Percentiles rank a stretch among this genome's conserved stretches.
phyloP scores from a whole-genome alignment of 2,329 filamentous ascomycete genomes.

The Lachnellula occidentalis region DNA sequence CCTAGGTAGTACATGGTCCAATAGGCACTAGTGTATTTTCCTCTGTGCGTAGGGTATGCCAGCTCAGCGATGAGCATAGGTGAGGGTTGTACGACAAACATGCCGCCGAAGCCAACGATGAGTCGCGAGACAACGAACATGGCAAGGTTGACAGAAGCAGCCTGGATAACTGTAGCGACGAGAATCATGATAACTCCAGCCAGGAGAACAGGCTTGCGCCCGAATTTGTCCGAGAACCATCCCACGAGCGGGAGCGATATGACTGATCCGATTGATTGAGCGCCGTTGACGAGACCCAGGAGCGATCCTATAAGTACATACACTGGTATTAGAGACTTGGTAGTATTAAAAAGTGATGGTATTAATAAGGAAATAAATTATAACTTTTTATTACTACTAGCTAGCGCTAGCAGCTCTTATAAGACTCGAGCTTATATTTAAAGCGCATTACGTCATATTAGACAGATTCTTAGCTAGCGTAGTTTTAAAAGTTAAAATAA shows the following conservation, averaged over 20 bases:
- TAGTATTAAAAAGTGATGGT: no score
- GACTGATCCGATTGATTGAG: slow-evolving; percentile 29
- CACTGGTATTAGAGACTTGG: no score
- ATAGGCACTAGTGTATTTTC: slow-evolving; percentile 21
- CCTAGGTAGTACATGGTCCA: slow-evolving; percentile 2
- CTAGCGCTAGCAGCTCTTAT: no score
- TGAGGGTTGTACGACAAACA: slow-evolving; percentile 36
- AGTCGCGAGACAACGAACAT: slow-evolving; percentile 35
- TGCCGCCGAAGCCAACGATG: slow-evolving; percentile 35
- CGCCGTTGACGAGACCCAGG: slow-evolving; percentile 31
- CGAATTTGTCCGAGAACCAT: slow-evolving; percentile 28
- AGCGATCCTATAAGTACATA: no score
- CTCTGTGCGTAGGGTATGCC: slow-evolving; percentile 34
- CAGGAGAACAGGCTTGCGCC: slow-evolving; percentile 25
- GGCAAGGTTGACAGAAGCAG: slow-evolving; percentile 32
- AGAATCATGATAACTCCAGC: slow-evolving; percentile 33
- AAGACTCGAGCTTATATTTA: no score
- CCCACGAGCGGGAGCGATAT: slow-evolving; percentile 36
- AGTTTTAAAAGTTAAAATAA: no score
- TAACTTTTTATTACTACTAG: no score
- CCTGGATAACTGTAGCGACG: slow-evolving; percentile 34
- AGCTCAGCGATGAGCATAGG: slow-evolving; percentile 34
- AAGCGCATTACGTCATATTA: no score
- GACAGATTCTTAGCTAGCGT: no score
- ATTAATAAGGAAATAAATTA: no score